Percentiles rank a stretch among this genome's conserved stretches.
phyloP scores from a whole-genome alignment of 345 rosid species.

The Eucalyptus tenuipes region DNA sequence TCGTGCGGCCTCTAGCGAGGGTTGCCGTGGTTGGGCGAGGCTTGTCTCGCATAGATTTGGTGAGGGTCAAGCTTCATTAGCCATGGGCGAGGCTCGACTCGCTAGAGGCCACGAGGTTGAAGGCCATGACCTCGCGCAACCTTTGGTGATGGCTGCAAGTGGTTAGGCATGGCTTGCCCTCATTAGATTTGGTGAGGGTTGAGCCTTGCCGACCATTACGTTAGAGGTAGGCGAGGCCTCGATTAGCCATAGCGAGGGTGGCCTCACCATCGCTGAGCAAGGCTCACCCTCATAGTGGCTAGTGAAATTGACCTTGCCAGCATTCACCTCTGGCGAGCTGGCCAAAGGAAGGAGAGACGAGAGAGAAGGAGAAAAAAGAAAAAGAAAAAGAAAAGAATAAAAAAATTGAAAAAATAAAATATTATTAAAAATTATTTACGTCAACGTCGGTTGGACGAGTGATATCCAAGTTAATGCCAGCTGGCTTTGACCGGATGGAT shows the following conservation, averaged over 20 bases:
- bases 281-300: too few relatives aligned
- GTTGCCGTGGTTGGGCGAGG: too few relatives aligned
- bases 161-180: too few relatives aligned
- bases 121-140: accelerated
- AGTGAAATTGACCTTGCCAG: accelerated
- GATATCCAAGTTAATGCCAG: accelerated
- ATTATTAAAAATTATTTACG: too few relatives aligned
- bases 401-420: accelerated
- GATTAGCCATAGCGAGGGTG: too few relatives aligned
- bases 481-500: accelerated
- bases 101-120: accelerated
- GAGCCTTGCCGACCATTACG: accelerated
- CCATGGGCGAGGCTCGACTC: accelerated
- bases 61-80: accelerated
- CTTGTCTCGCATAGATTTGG: too few relatives aligned
- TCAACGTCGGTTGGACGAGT: accelerated
- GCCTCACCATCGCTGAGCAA: too few relatives aligned
- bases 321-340: accelerated
- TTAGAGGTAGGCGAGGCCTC: accelerated
- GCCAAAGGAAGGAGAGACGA: too few relatives aligned
- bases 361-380: too few relatives aligned
- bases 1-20: accelerated
- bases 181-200: too few relatives aligned
- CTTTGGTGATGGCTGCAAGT: too few relatives aligned
- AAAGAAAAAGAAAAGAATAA: accelerated